Percentiles rank a stretch among this genome's conserved stretches.
These are phyloP conservation scores for Celoporthe dispersa DNA, from an alignment of 2,329 filamentous ascomycete species.

Conservation along the genomic window DNA sequence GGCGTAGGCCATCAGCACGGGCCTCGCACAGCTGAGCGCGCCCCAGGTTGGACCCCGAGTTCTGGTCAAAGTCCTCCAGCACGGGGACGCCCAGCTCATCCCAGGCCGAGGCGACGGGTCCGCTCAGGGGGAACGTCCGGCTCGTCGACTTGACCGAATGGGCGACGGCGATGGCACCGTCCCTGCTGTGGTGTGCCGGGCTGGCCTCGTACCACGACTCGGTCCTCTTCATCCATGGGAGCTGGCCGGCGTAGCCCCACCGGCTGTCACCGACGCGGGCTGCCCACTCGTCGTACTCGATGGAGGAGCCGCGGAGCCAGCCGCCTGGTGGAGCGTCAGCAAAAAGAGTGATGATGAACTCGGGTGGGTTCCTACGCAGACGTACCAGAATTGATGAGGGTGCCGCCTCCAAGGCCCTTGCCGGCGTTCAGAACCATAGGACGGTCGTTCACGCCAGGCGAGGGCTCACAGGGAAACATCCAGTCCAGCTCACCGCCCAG, in stretches of 20 bases:
- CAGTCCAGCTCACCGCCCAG: slow-evolving; percentile 42
- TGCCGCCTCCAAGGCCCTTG: slow-evolving; percentile 47
- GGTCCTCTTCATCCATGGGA: slow-evolving; percentile 33
- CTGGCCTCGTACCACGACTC: slow-evolving; percentile 36
- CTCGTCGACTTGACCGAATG: slow-evolving; percentile 31
- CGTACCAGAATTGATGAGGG: slow-evolving; percentile 45
- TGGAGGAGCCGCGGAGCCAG: slow-evolving; percentile 48
- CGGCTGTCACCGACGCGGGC: slow-evolving; percentile 41
- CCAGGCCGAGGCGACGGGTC: slow-evolving; percentile 39
- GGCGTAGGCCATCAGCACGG: slow-evolving; percentile 36
- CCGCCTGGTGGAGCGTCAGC: slow-evolving; percentile 33
- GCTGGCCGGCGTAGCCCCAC: slow-evolving; percentile 44
- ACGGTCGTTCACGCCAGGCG: slow-evolving; percentile 35
- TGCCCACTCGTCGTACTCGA: slow-evolving; percentile 54
- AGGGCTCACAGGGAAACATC: slow-evolving; percentile 41
- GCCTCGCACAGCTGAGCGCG: slow-evolving; percentile 39
- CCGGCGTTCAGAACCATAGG: slow-evolving; percentile 37
- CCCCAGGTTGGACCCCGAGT: slow-evolving; percentile 37
- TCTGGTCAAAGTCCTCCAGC: slow-evolving; percentile 33
- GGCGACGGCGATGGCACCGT: slow-evolving; percentile 36
- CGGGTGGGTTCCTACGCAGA: too few species aligned
- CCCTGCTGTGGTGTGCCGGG: slow-evolving; percentile 34
- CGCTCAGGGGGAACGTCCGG: slow-evolving; percentile 41
- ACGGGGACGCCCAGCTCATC: slow-evolving; percentile 36
- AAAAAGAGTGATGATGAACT: not conserved